A percentile compares a stretch with the other conserved stretches of the same genome.
These are phyloP conservation scores for Tulasnella sp. DNA, from an alignment of 768 basidiomycete genomes.

Conservation along the genomic window DNA sequence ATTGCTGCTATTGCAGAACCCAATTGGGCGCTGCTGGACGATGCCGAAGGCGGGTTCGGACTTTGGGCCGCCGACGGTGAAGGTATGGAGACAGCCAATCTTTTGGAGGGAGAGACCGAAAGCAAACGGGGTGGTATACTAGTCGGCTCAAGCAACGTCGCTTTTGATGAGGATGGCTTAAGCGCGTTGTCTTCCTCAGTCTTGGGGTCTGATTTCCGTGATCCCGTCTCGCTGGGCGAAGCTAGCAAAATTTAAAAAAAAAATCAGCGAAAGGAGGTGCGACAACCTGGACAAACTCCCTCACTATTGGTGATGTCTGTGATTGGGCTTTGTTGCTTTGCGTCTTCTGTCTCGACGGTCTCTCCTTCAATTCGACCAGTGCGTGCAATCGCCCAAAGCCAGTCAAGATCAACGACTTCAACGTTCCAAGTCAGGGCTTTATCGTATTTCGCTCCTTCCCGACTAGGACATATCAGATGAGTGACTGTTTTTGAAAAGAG, in stretches of 20 bases:
- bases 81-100: background rate
- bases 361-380: slow-evolving; percentile 35
- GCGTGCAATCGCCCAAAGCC: slow-evolving; percentile 55
- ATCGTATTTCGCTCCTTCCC: slow-evolving; percentile 62
- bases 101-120: background rate
- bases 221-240: background rate
- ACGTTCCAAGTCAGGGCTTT: slow-evolving; percentile 75
- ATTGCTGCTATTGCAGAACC: slow-evolving; percentile 56
- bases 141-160: background rate
- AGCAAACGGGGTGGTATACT: background rate
- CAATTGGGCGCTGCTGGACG: background rate
- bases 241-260: slow-evolving; percentile 24
- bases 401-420: slow-evolving; percentile 60
- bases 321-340: slow-evolving; percentile 26
- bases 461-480: slow-evolving; percentile 71
- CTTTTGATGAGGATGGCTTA: background rate
- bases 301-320: slow-evolving; percentile 45
- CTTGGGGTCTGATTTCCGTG: background rate
- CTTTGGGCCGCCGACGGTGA: background rate
- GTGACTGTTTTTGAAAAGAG: slow-evolving; percentile 64
- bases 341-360: background rate
- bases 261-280: slow-evolving; percentile 22
- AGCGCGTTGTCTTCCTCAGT: background rate
- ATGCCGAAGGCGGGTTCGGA: slow-evolving; percentile 39
- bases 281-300: background rate